phyloP scores from a whole-genome alignment of 768 basidiomycete species.

The Tulasnella sp. region DNA sequence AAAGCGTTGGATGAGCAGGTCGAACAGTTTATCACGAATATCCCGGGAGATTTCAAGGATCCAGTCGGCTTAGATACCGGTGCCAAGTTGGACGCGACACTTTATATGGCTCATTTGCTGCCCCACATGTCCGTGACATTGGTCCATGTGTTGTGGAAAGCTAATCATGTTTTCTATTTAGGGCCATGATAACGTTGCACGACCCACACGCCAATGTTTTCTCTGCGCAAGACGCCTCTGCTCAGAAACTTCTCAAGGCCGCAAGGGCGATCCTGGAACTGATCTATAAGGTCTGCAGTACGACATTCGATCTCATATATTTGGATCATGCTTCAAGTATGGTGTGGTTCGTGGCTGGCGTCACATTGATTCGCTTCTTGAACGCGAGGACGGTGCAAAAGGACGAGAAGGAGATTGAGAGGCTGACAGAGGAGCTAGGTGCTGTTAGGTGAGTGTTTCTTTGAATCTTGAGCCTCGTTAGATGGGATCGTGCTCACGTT shows the following conservation, averaged over 20 bases:
- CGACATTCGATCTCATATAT: slow-evolving; percentile 6
- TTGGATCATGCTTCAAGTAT: slow-evolving; percentile 4
- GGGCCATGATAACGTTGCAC: slow-evolving; percentile 10
- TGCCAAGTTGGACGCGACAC: background rate
- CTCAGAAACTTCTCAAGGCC: slow-evolving; percentile 1
- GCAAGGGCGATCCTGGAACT: slow-evolving; percentile 6
- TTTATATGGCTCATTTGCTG: slow-evolving; percentile 1
- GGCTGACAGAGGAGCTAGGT: background rate
- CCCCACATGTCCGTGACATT: background rate
- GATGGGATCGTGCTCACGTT: background rate
- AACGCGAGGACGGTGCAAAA: background rate
- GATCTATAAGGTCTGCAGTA: slow-evolving; percentile 2
- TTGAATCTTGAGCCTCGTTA: background rate
- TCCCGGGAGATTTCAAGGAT: slow-evolving; percentile 44
- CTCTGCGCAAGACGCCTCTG: slow-evolving; percentile 2
- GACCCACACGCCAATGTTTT: slow-evolving; percentile 11
- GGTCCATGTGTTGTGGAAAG: too few species aligned
- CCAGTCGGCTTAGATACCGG: slow-evolving; percentile 32
- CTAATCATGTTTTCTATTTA: background rate
- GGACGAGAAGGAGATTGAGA: background rate
- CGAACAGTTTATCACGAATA: slow-evolving; percentile 44
- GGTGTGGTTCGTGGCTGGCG: slow-evolving; percentile 2
- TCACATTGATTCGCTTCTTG: slow-evolving; percentile 2
- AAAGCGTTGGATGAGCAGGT: slow-evolving; percentile 49
- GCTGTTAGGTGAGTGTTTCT: background rate